Evolutionary conservation across 805 yeast species (phyloP), one percentile per base, ranked within the genome.

Genomic region (Starmerella bombicola): DNA sequence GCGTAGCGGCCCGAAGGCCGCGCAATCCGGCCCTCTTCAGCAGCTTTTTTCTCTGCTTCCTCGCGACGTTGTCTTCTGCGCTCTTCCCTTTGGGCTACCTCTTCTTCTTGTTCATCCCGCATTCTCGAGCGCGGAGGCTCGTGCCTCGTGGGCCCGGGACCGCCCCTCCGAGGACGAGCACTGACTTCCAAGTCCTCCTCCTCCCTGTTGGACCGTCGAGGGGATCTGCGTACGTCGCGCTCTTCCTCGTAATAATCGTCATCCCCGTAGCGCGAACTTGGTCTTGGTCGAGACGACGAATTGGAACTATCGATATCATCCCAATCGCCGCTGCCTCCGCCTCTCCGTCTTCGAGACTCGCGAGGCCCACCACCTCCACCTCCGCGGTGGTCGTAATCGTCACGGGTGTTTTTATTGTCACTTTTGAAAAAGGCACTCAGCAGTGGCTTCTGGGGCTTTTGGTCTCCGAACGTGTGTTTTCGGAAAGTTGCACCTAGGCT

Each of bases 391-490:
- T 32, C 35, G 25, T 7, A n/a, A 16, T 32, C 35, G 12, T 32
- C 35, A n/a, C n/a, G n/a, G n/a, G n/a, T n/a, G n/a, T n/a, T n/a
- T n/a, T n/a, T n/a, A 13, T 31, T 15, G 16, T 32, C 35, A 20
- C 35, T 41, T 26, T 33, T 43, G 39, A 48, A 48, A 25, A 46
- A 30, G 3, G 30, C 4, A 21, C 50, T 42, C 18, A 48, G 41
- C 34, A 48, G 33, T n/a, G 51, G 51, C 40, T 42, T 35, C 25
- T 21, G 29, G 8, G 45, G 30, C 23, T 37, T 39, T 33, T 44
- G 33, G 30, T 46, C 47, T 12, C 51, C 50, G 15, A 42, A 18
- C 9, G 44, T 40, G 28, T 33, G 38, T 12, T 36, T 33, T 9
- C 50, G 38, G 8, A 42, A 10, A 26, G 42, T 28, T 30, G 40